Evolutionary conservation across 192 early-diverging fungal genomes (phyloP).

Genomic region (Rhizophagus prolifer): DNA sequence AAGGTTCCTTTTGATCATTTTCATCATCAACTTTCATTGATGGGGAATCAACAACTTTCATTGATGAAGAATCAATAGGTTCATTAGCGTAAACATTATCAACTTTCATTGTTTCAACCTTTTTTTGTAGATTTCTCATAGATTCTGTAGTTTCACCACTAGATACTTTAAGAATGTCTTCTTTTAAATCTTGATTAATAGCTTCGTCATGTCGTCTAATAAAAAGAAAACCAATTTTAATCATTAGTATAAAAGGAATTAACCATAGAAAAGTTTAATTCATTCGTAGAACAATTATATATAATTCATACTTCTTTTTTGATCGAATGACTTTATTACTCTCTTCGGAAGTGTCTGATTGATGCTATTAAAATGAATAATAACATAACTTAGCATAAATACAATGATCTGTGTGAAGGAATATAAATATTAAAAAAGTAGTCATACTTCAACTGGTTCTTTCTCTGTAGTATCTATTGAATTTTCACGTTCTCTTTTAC

Average conservation of each 20-base stretch:
- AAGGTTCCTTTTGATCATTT: not conserved
- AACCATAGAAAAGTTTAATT: not conserved
- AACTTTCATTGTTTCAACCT: constrained; percentile 11
- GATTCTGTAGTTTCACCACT: not conserved
- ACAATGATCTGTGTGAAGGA: not conserved
- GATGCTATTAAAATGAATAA: not conserved
- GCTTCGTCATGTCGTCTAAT: not conserved
- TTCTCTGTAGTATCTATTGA: not conserved
- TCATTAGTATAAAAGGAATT: not conserved
- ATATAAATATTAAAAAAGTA: not conserved
- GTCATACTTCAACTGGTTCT: not conserved
- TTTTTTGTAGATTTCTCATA: constrained; percentile 1
- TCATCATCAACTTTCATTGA: not conserved
- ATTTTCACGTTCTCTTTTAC: not conserved
- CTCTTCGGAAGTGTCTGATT: not conserved
- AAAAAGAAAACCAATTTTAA: not conserved
- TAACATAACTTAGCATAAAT: not conserved
- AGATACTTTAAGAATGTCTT: not conserved
- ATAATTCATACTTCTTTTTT: constrained; percentile 5
- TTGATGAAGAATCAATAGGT: not conserved
- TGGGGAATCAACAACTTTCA: not conserved
- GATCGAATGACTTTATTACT: not conserved
- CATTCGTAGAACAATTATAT: not conserved
- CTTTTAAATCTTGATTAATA: not conserved
- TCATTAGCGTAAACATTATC: not conserved